Evolutionary conservation across 345 rosid species (phyloP), one percentile per base, ranked within the genome.

Genomic region (Gossypium bickii): DNA sequence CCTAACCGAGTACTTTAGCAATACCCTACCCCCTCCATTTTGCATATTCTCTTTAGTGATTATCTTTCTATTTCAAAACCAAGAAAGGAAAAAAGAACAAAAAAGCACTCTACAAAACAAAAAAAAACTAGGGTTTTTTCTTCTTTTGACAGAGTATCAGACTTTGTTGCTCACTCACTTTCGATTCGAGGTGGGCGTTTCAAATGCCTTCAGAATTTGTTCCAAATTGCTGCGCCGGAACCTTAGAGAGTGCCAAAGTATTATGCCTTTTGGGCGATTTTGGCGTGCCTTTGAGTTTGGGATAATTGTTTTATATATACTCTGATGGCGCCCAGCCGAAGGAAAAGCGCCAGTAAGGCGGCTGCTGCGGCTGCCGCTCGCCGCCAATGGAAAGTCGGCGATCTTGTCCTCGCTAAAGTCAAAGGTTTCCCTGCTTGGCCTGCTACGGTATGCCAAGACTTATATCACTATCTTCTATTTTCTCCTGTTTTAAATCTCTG

Each of bases 341-440:
- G 88, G 82, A 90, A 76, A 83, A 97, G 91, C 53, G 85, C 81
- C 57, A 80, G 79, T 76, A 90, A 84, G 70, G 92, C 97, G 22
- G 93, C 97, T 13, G 92, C 92, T 18, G 87, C 93, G 0, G 92
- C 96, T 12, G 93, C 98, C 18, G 89, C 97, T 44, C 84, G 90
- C 78, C 91, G 94, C 71, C 89, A 87, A 68, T 94, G 97, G 97
- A 94, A 92, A 82, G 92, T 94, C 67, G 98, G 97, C 61, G 98
- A 94, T 88, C 98, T 94, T 38, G 98, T 94, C 16, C 97, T 94
- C 12, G 98, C 98, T 51, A 94, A 92, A 84, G 86, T 94, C 78
- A 94, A 90, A 86, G 98, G 97, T 10, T 92, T 90, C 67, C 98
- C 98, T 76, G 94, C 98, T 72, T 94, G 98, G 98, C 98, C 98